These are phyloP conservation scores for Saccharomyces hybrid DNA, from an alignment of 1,139 yeast genomes.

Conservation along the genomic window DNA sequence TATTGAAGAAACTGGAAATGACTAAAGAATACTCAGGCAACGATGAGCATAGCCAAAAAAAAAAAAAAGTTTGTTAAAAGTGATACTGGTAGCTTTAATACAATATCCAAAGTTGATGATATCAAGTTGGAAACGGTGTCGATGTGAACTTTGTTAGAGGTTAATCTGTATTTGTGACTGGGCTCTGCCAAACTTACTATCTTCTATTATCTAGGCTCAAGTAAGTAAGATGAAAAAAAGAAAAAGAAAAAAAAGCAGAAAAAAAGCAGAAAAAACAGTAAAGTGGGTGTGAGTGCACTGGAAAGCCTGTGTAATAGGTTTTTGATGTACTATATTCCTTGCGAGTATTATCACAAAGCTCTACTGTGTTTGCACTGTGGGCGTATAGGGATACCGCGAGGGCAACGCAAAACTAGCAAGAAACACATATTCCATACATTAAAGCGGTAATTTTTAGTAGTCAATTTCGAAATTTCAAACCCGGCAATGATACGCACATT, in stretches of 20 bases:
- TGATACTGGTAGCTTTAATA: conserved; percentile 1
- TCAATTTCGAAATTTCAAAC: background rate
- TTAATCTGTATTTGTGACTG: background rate
- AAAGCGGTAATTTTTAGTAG: background rate
- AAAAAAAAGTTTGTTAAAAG: background rate
- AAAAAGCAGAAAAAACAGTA: background rate
- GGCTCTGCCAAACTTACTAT: background rate
- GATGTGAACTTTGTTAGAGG: background rate
- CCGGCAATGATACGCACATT: background rate
- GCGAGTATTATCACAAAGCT: background rate
- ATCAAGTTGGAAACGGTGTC: background rate
- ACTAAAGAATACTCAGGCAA: background rate
- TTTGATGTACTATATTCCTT: background rate
- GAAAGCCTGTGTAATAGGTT: background rate
- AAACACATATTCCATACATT: background rate
- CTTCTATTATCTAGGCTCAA: background rate
- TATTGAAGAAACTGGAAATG: background rate
- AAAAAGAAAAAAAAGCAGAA: background rate
- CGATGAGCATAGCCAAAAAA: conserved; percentile 1
- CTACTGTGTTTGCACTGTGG: background rate
- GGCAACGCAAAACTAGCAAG: background rate
- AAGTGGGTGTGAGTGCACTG: background rate
- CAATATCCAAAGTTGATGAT: conserved; percentile 1
- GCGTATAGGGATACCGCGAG: background rate
- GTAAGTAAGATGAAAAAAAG: background rate